Evolutionary conservation across 2,329 filamentous ascomycete genomes (phyloP), one percentile per base, ranked within the genome.

Genomic region (Emericellopsis atlantica): DNA sequence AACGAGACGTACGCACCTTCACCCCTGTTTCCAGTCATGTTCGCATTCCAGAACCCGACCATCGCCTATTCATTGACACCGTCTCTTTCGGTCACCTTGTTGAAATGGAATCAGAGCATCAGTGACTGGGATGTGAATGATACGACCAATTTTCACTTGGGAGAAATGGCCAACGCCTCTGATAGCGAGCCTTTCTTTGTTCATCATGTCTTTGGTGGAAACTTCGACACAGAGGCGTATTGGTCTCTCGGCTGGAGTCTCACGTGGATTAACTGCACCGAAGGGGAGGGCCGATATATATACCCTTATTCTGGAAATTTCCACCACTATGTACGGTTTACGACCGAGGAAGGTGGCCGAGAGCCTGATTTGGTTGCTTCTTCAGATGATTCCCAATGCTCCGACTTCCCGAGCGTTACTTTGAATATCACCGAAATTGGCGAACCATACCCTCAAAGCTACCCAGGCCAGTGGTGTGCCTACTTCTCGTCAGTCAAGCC

Each of bases 1-100:
- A 40, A 40, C 38, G 38, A 40, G 18, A 40, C 38, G 31, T 40
- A 40, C 22, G 38, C 38, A 22, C 38, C 38, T 40, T 40, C 38
- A 40, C n/a, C 26, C n/a, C 38, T 40, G 16, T 40, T 40, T 24
- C 31, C 38, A 24, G 15, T 34, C 33, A n/a, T 40, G 31, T 40
- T 40, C 31, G 38, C 38, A 40, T 40, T 40, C 31, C 38, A 40
- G 31, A 40, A 40, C 38, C 38, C 38, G 31, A 40, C 31, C 22
- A 23, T 40, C 38, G 38, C 38, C 38, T 26, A 40, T 24, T 40
- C 38, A 34, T 40, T 40, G 38, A 40, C 26, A 16, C 38, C 38
- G 22, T 40, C 16, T 40, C 24, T 40, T 18, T 32, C 38, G 38
- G 31, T 18, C 31, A 40, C 26, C 31, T 40, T 40, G 38, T 34